Percentiles rank a stretch among this genome's conserved stretches.
Evolutionary conservation across 2,329 filamentous ascomycete genomes (phyloP).

Genomic region (Pseudonectria foliicola): DNA sequence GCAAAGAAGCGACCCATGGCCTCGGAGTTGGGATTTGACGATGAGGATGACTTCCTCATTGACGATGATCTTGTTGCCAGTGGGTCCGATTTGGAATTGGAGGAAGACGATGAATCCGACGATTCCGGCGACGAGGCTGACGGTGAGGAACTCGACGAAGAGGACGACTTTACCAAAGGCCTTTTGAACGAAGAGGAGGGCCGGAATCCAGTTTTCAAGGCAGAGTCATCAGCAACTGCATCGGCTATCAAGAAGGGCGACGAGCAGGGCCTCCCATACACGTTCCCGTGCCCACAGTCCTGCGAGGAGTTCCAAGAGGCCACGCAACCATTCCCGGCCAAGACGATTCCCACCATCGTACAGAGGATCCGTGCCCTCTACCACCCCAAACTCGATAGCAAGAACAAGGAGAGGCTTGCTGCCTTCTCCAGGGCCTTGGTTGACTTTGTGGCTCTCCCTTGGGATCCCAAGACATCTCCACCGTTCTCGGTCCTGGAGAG

Average conservation of each 20-base stretch:
- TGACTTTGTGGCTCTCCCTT: slow-evolving; percentile 49
- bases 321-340: slow-evolving; percentile 51
- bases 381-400: slow-evolving; percentile 75
- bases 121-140: slow-evolving; percentile 34
- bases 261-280: slow-evolving; percentile 63
- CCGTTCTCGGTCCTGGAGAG: slow-evolving; percentile 68
- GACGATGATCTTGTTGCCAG: slow-evolving; percentile 84
- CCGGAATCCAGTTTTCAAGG: slow-evolving; percentile 44
- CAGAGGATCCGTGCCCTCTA: slow-evolving; percentile 89
- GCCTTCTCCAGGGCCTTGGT: slow-evolving; percentile 61
- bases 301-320: slow-evolving; percentile 68
- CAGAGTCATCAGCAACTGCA: slow-evolving; percentile 35
- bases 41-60: slow-evolving; percentile 89
- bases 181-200: slow-evolving; percentile 54
- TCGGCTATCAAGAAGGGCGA: slow-evolving; percentile 32
- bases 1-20: slow-evolving; percentile 45
- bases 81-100: slow-evolving; percentile 60
- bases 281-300: slow-evolving; percentile 75
- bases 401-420: slow-evolving; percentile 77
- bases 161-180: slow-evolving; percentile 67
- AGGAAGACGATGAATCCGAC: slow-evolving; percentile 45
- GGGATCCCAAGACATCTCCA: slow-evolving; percentile 36
- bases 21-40: slow-evolving; percentile 67
- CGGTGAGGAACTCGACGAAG: slow-evolving; percentile 36
- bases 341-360: slow-evolving; percentile 69